Evolutionary conservation across 1,139 yeast species (phyloP).

Genomic region (Magnusiomyces suaveolens): DNA sequence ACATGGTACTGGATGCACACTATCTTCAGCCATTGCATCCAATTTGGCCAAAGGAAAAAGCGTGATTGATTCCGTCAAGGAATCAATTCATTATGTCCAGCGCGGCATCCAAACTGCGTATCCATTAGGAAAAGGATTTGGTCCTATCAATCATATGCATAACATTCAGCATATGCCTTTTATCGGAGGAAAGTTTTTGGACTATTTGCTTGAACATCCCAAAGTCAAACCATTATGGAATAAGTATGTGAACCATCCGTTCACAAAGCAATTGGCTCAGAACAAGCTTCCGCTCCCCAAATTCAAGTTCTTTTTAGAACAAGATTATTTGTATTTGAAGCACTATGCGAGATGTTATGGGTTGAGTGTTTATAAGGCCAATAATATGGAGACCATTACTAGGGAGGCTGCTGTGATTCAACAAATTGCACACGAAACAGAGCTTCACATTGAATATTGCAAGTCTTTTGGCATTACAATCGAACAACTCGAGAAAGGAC

Average conservation of each 20-base stretch:
- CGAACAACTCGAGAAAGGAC: slow-evolving; percentile 39
- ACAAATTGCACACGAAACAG: slow-evolving; percentile 48
- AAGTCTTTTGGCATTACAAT: slow-evolving; percentile 39
- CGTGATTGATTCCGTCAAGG: slow-evolving; percentile 42
- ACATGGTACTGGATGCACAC: slow-evolving; percentile 90
- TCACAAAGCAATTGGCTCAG: slow-evolving; percentile 45
- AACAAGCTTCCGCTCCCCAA: slow-evolving; percentile 42
- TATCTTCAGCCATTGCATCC: slow-evolving; percentile 73
- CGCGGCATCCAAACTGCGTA: slow-evolving; percentile 43
- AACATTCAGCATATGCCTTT: slow-evolving; percentile 30
- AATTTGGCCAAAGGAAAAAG: slow-evolving; percentile 43
- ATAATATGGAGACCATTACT: slow-evolving; percentile 35
- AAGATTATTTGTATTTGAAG: slow-evolving; percentile 60
- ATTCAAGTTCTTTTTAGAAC: slow-evolving; percentile 54
- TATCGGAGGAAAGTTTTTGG: slow-evolving; percentile 38
- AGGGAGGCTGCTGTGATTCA: slow-evolving; percentile 46
- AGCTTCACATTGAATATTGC: slow-evolving; percentile 47
- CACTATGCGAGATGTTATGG: slow-evolving; percentile 65
- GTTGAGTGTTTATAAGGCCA: slow-evolving; percentile 55
- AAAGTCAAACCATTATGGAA: slow-evolving; percentile 48
- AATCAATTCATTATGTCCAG: slow-evolving; percentile 58
- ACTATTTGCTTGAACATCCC: slow-evolving; percentile 50
- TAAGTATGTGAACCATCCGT: slow-evolving; percentile 50
- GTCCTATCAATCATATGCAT: slow-evolving; percentile 61
- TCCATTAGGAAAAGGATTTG: slow-evolving; percentile 50